Percentiles rank a stretch among this genome's conserved stretches.
Evolutionary conservation across 371 early-diverging fungal genomes (phyloP).

Genomic region (Mucor sp.): DNA sequence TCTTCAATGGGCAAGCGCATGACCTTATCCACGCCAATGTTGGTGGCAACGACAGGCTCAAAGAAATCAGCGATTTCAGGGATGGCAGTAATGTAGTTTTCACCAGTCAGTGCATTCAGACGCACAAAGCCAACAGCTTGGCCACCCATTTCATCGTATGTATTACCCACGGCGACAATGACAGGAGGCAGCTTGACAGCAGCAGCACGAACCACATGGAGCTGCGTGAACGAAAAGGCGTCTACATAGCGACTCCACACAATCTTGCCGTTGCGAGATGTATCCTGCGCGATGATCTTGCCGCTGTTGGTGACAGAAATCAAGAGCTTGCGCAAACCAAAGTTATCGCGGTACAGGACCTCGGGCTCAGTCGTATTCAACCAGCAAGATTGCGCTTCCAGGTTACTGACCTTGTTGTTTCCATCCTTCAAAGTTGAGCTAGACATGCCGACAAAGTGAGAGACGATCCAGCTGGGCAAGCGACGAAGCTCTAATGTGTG

Average conservation of each 20-base stretch:
- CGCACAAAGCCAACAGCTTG: constrained; percentile 54
- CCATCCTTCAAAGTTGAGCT: constrained; percentile 20
- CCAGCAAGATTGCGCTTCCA: constrained; percentile 39
- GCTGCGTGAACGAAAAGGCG: constrained; percentile 46
- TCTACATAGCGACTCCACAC: constrained; percentile 72
- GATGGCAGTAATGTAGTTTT: constrained; percentile 46
- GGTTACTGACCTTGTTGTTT: constrained; percentile 2
- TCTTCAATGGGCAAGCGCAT: constrained; percentile 71
- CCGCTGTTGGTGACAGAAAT: constrained; percentile 78
- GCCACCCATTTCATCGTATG: constrained; percentile 47
- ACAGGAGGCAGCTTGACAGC: constrained; percentile 77
- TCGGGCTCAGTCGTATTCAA: constrained; percentile 19
- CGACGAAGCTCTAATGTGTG: constrained; percentile 56
- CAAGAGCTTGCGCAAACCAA: constrained; percentile 86
- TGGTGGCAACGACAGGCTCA: constrained; percentile 55
- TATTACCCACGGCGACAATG: constrained; percentile 60
- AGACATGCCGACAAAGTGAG: constrained; percentile 28
- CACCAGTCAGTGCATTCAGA: constrained; percentile 76
- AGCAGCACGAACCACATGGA: constrained; percentile 66
- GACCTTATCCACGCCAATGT: constrained; percentile 51
- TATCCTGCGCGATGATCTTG: constrained; percentile 82
- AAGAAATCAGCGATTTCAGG: constrained; percentile 43
- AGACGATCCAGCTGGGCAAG: constrained; percentile 31
- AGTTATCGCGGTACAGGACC: constrained; percentile 68
- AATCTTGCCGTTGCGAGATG: constrained; percentile 67